These are phyloP conservation scores for Neostapfia colusana DNA, from an alignment of 176 grass and related monocot genomes.

Conservation along the genomic window DNA sequence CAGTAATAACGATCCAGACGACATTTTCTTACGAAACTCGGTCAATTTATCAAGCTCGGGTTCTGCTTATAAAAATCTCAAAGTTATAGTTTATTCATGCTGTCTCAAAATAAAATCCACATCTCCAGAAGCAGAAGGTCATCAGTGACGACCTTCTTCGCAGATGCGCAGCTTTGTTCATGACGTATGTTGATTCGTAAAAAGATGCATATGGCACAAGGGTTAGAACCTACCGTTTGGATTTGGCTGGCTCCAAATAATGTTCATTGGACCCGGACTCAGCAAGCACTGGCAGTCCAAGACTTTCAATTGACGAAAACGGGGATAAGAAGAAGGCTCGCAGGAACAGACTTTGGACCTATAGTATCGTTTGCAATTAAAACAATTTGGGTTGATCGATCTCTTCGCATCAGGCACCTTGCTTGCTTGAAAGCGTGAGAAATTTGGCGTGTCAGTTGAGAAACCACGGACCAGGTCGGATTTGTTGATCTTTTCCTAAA, in stretches of 20 bases:
- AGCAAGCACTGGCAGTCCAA: neutral
- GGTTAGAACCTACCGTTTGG: neutral
- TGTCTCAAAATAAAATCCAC: neutral
- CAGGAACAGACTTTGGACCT: constrained; percentile 32
- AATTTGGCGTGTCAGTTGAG: neutral
- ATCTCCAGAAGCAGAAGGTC: neutral
- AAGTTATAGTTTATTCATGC: neutral
- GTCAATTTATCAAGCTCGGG: neutral
- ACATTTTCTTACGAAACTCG: constrained; percentile 7
- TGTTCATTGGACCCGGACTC: constrained; percentile 22
- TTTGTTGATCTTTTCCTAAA: constrained; percentile 11
- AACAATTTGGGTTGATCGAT: constrained; percentile 49
- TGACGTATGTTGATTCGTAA: neutral
- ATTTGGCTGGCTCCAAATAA: neutral
- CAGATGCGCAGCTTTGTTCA: neutral
- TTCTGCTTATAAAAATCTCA: neutral
- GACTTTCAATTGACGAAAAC: constrained; percentile 4
- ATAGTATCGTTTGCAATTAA: constrained; percentile 6
- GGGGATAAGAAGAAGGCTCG: neutral
- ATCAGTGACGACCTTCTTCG: neutral
- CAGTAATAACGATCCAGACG: neutral
- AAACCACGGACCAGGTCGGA: constrained; percentile 37
- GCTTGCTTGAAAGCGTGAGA: neutral
- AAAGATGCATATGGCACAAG: neutral
- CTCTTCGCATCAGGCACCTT: neutral